These are phyloP conservation scores for Apiospora aurea DNA, from an alignment of 2,329 filamentous ascomycete genomes.

Conservation along the genomic window DNA sequence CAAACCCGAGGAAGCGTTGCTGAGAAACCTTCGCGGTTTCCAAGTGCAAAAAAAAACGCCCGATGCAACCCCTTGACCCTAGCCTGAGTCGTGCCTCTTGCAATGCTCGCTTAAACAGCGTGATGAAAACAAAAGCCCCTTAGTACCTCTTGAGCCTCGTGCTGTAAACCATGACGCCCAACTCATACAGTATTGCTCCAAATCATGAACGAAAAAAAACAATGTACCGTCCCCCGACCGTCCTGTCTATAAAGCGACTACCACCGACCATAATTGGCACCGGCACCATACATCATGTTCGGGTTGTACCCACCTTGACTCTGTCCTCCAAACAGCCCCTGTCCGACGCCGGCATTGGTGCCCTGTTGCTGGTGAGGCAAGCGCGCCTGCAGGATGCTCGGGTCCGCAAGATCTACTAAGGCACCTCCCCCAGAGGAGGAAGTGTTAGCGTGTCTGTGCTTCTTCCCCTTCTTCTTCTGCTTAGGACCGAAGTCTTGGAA, in stretches of 20 bases:
- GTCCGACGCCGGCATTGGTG: conserved; percentile 82
- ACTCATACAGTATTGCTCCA: conserved; percentile 37
- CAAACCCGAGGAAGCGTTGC: conserved; percentile 37
- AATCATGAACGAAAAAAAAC: conserved; percentile 29
- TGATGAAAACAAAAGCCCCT: conserved; percentile 44
- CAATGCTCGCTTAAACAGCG: conserved; percentile 57
- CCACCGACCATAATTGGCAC: conserved; percentile 74
- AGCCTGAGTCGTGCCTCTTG: conserved; percentile 45
- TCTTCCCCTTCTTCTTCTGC: conserved; percentile 99
- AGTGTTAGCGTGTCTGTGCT: conserved; percentile 99
- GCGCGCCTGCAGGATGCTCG: conserved; percentile 98
- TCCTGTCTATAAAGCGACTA: conserved; percentile 44
- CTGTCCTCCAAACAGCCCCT: conserved; percentile 86
- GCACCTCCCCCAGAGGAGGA: conserved; percentile 99
- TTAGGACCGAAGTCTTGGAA: conserved; percentile 93
- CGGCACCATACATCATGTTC: conserved; percentile 76
- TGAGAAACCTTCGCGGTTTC: conserved; percentile 24
- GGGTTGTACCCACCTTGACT: conserved; percentile 94
- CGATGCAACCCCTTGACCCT: conserved; percentile 44
- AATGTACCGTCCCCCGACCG: conserved; percentile 31
- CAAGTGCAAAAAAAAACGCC: conserved; percentile 43
- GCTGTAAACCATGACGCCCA: conserved; percentile 40
- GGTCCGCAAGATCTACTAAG: conserved; percentile 99
- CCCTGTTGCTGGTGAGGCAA: conserved; percentile 84
- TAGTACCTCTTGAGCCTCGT: conserved; percentile 37